Conservation (phyloP, 441 rosid genomes). For the Sinapis alba region DNA sequence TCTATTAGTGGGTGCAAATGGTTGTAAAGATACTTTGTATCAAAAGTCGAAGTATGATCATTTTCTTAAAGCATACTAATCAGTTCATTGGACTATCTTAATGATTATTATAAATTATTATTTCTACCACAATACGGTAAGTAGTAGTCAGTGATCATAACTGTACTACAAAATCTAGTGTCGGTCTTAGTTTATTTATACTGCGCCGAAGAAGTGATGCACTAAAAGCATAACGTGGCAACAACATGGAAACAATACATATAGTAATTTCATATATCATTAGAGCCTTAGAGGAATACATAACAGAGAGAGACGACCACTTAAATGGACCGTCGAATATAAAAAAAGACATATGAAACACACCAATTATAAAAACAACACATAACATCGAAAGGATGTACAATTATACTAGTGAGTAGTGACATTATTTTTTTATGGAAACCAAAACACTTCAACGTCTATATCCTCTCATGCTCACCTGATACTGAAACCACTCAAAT, state of each 20-base stretch:
- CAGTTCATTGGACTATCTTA: not conserved
- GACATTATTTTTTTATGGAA: conserved; percentile 17
- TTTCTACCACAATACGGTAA: not conserved
- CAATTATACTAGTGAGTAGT: conserved; percentile 6
- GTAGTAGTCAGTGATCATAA: not conserved
- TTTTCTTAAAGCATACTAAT: not conserved
- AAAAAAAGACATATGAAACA: conserved; percentile 16
- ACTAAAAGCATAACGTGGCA: conserved; percentile 6
- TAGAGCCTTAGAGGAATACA: conserved; percentile 6
- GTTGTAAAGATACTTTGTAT: not conserved
- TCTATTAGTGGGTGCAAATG: not conserved
- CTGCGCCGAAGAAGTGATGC: not conserved
- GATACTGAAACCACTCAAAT: conserved; percentile 23
- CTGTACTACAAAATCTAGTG: not conserved
- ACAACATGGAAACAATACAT: conserved; percentile 6
- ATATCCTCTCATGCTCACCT: conserved; percentile 13
- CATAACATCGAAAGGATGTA: not conserved
- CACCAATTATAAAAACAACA: conserved; percentile 7
- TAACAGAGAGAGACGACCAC: conserved; percentile 14
- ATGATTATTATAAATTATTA: not conserved
- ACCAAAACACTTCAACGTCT: not conserved
- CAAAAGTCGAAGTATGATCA: not conserved
- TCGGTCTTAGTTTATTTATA: not conserved
- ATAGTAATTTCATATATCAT: conserved; percentile 16
- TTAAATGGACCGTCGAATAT: conserved; percentile 9